Conservation (phyloP, 1,139 yeast genomes). For the Yamadazyma triangularis region DNA sequence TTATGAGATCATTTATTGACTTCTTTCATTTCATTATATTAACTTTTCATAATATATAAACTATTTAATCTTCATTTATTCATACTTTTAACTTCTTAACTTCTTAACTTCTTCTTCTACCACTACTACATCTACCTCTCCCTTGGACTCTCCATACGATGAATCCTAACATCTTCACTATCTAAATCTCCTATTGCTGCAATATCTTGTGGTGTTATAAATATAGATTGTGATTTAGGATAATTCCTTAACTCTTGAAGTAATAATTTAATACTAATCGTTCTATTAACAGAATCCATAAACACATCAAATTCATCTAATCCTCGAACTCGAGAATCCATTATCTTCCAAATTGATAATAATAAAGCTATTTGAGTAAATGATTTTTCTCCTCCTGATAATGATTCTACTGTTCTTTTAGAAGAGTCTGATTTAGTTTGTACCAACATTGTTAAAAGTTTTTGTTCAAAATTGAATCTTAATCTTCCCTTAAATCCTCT, state of each 20-base stretch:
- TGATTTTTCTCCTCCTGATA: slow-evolving; percentile 97
- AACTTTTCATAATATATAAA: no score
- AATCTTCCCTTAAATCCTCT: slow-evolving; percentile 78
- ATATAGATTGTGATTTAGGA: slow-evolving; percentile 77
- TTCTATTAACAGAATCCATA: slow-evolving; percentile 92
- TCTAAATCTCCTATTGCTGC: slow-evolving; percentile 69
- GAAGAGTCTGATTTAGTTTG: slow-evolving; percentile 56
- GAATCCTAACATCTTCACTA: slow-evolving; percentile 61
- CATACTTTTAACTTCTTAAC: no score
- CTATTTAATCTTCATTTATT: no score
- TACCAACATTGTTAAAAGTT: slow-evolving; percentile 51
- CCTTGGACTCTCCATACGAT: slow-evolving; percentile 57
- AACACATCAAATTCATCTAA: slow-evolving; percentile 97
- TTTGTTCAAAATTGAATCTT: slow-evolving; percentile 53
- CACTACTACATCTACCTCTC: no score
- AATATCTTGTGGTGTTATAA: slow-evolving; percentile 93
- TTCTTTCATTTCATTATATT: no score
- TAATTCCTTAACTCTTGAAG: slow-evolving; percentile 59
- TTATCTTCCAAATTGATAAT: slow-evolving; percentile 87
- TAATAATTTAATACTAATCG: slow-evolving; percentile 72
- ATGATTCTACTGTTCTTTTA: slow-evolving; percentile 69
- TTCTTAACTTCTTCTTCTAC: no score
- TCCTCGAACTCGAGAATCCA: slow-evolving; percentile 84
- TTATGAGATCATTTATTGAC: no score
- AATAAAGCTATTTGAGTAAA: slow-evolving; percentile 87